phyloP scores from a whole-genome alignment of 140 eudicot species.

The Erigeron philadelphicus region DNA sequence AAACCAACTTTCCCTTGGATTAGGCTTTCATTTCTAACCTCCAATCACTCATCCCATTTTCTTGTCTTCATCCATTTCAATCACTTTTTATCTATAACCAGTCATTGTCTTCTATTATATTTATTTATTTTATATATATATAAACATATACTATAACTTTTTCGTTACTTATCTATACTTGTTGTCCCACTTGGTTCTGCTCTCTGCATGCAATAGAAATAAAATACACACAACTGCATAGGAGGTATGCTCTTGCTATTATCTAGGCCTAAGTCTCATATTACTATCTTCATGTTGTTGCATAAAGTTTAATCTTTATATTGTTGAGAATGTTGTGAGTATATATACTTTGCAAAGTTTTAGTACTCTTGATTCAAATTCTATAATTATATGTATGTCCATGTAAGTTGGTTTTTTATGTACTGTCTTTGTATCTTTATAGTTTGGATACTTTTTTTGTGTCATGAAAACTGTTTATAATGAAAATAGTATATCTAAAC shows the following conservation, averaged over 20 bases:
- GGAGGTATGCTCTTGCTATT: conserved; percentile 15
- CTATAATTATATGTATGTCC: neutral
- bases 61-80: conserved; percentile 17
- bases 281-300: neutral
- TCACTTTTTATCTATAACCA: conserved; percentile 8
- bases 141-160: neutral
- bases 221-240: conserved; percentile 13
- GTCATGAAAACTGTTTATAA: neutral
- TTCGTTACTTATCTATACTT: conserved; percentile 26
- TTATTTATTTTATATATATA: neutral
- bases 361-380: neutral
- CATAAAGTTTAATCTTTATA: neutral
- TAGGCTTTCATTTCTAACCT: conserved; percentile 42
- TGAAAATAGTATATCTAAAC: neutral
- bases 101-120: conserved; percentile 15
- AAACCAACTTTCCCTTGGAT: conserved; percentile 35
- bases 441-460: neutral
- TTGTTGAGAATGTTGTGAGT: neutral
- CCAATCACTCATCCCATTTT: conserved; percentile 34
- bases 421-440: neutral
- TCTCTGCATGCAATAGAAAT: neutral
- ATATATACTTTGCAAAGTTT: neutral
- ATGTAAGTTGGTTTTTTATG: neutral
- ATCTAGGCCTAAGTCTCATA: neutral
- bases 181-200: conserved; percentile 12